Conservation (phyloP, 768 basidiomycete species). For the Multifurca ochricompacta region DNA sequence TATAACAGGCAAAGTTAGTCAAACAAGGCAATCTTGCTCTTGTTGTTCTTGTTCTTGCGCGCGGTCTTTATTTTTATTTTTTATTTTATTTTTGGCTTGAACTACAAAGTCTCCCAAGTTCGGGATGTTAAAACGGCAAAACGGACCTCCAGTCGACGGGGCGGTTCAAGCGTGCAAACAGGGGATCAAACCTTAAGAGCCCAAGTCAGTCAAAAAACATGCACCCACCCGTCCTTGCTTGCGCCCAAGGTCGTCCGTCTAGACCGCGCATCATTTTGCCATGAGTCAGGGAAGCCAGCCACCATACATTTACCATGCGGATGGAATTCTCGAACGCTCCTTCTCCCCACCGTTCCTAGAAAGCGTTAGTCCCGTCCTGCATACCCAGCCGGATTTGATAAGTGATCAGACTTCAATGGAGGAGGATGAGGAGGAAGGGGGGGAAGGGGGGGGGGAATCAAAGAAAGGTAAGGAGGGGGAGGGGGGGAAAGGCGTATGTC, state of each 20-base stretch:
- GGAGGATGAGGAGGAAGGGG: neutral
- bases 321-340: neutral
- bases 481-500: neutral
- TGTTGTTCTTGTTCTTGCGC: too few species aligned
- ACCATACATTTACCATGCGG: slow-evolving; percentile 14
- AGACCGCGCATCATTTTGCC: slow-evolving; percentile 4
- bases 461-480: too few species aligned
- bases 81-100: too few species aligned
- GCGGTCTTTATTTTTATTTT: too few species aligned
- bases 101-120: too few species aligned
- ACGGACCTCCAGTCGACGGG: neutral
- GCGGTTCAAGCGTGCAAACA: neutral
- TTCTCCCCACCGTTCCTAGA: slow-evolving; percentile 3
- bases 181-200: slow-evolving; percentile 13
- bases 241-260: slow-evolving; percentile 2
- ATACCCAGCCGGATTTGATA: neutral
- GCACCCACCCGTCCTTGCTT: neutral
- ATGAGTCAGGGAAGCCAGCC: slow-evolving; percentile 13
- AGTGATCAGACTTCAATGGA: neutral
- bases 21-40: too few species aligned
- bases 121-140: neutral
- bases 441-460: too few species aligned
- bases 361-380: neutral
- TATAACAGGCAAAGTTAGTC: too few species aligned
- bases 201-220: neutral